Conservation (phyloP, 768 basidiomycete genomes). For the Leccinum arenicola region DNA sequence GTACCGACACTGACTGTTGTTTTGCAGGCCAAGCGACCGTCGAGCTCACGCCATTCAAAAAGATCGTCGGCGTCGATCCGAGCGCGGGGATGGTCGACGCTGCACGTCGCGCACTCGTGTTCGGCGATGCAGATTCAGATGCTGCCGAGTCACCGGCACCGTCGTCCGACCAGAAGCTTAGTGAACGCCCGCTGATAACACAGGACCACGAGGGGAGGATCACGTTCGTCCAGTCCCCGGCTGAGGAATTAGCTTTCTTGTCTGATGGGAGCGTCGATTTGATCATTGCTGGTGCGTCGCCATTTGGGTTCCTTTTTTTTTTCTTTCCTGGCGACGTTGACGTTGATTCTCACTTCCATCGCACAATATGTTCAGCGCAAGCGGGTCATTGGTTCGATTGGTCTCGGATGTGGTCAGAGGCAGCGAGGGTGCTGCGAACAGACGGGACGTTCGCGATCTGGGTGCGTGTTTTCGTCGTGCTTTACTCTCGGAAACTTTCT, state of each 20-base stretch:
- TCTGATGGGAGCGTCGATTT: slow-evolving; percentile 61
- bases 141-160: neutral
- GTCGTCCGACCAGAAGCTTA: neutral
- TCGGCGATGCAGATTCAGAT: slow-evolving; percentile 10
- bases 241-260: slow-evolving; percentile 55
- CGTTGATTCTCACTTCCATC: neutral
- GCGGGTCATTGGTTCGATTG: slow-evolving; percentile 86
- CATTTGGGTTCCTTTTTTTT: neutral
- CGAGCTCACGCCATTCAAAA: slow-evolving; percentile 52
- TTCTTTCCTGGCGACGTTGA: neutral
- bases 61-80: slow-evolving; percentile 72
- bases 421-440: slow-evolving; percentile 52
- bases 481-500: neutral
- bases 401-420: slow-evolving; percentile 66
- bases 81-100: slow-evolving; percentile 66
- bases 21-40: slow-evolving; percentile 66
- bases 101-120: slow-evolving; percentile 34
- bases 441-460: slow-evolving; percentile 72
- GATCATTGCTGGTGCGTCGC: slow-evolving; percentile 48
- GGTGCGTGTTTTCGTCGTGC: slow-evolving; percentile 40
- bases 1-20: neutral
- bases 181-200: neutral
- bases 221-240: slow-evolving; percentile 39
- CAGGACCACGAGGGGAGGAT: slow-evolving; percentile 16
- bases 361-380: slow-evolving; percentile 52